Base-by-base conservation (phyloP, 2,329 filamentous ascomycete genomes). In the Escovopsis sp. region DNA sequence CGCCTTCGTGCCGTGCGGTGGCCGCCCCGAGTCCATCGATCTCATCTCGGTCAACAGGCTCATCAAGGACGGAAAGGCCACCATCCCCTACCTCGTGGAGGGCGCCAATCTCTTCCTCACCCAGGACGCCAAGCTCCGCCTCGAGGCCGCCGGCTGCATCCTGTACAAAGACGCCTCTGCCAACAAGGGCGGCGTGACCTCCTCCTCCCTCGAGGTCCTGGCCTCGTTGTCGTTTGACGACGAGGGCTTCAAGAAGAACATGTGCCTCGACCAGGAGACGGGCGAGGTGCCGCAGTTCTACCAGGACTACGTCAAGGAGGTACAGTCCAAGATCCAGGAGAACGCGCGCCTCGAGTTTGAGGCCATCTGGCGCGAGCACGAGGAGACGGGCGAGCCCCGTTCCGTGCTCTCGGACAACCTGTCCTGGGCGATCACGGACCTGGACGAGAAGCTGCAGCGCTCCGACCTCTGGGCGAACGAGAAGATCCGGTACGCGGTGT, bases 91-190 rank as follows among this genome's bases (percentile, higher is more conserved):
- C 66, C 91, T 98, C 41, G 89, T 98, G 36, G 91, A 98, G 65
- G 91, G 91, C 41, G 91, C 91, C 62, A 98, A 96, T 61, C 71
- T 98, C 42, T 98, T 98, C 74, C 93, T 98, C 65, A 95, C 91
- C 1, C 91, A 98, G 63, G 91, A 98, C 55, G 89, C 89, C 53
- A 96, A 96, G 69, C 74, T 96, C 42, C 84, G 87, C 20, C 77
- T 98, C 12, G 91, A 98, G 66, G 81, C 86, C 53, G 88, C 89
- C n/a, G 91, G 91, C 45, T 93, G 86, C 57, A 78, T 96, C 53
- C 65, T 98, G 34, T 95, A 87, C 79, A 98, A 98, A 68, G 91
- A 98, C 61, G 91, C 91, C 5, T 94, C 86, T 32, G 88, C 89
- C 43, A 98, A 98, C 75, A 98, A 98, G 72, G 91, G 91, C 50